These are phyloP conservation scores for Nitzschia sp. DNA, from an alignment of 108 stramenopile genomes.

Conservation along the genomic window DNA sequence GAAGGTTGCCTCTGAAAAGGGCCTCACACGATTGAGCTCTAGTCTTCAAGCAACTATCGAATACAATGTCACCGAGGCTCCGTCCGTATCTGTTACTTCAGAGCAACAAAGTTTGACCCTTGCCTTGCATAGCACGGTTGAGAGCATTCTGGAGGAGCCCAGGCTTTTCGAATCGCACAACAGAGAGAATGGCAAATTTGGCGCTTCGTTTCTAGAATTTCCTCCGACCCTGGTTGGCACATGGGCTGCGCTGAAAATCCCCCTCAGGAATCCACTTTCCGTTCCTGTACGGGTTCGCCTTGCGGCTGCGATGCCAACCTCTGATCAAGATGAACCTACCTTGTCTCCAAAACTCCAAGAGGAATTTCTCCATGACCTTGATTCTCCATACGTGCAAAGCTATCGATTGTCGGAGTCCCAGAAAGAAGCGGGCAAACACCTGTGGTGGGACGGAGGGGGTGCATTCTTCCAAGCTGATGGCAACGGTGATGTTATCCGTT, in stretches of 20 bases:
- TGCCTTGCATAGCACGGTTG: constrained; percentile 49
- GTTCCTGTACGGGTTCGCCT: constrained; percentile 68
- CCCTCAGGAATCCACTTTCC: constrained; percentile 65
- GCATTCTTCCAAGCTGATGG: constrained; percentile 62
- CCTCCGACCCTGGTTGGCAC: constrained; percentile 54
- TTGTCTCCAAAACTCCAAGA: neutral
- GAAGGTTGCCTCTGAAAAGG: constrained; percentile 30
- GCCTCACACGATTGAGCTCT: constrained; percentile 40
- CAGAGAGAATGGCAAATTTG: neutral
- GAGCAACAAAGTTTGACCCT: constrained; percentile 31
- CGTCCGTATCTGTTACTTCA: neutral
- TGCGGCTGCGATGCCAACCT: constrained; percentile 27
- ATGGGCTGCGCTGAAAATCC: constrained; percentile 36
- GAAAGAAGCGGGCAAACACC: constrained; percentile 25
- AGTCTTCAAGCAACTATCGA: constrained; percentile 11
- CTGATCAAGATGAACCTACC: neutral
- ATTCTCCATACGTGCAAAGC: constrained; percentile 33
- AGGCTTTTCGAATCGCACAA: constrained; percentile 38
- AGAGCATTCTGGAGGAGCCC: constrained; percentile 53
- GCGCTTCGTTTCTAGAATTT: constrained; percentile 49
- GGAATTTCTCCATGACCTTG: constrained; percentile 16
- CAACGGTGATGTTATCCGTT: constrained; percentile 60
- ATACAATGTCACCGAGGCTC: constrained; percentile 2
- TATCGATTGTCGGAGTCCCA: neutral
- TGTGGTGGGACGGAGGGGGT: constrained; percentile 74